Base-by-base conservation (phyloP, 306 rosid genomes). In the Spatholobus suberectus region DNA sequence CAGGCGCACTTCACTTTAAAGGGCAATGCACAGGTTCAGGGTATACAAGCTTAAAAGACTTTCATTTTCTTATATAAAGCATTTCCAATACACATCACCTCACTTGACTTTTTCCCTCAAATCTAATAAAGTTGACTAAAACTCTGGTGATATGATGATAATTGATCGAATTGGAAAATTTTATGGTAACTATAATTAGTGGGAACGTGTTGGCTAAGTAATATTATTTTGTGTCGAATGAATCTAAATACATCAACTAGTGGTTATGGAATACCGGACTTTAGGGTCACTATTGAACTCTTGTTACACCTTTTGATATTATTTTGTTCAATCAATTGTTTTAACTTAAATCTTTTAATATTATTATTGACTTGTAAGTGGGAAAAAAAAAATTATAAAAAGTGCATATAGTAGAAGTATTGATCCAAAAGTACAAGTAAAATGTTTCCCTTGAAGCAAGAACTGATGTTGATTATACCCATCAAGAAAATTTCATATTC, bases 401-500 rank as follows among this genome's bases (percentile, higher is more conserved):
- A 46, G 46, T 61, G 63, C 29, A 44, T 13, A 32, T 77, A 35
- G 47, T 55, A 65, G 14, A 65, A 29, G 49, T 62, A 46, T 18
- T 61, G 73, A 61, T 76, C 59, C 62, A 77, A 58, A 66, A 73
- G 52, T 46, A 65, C 51, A 32, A 61, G 35, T n/a, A 38, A 63
- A 40, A 82, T 38, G 41, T 23, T 63, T 63, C 24, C 32, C 58
- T 10, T 51, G 70, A 54, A 54, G 76, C 52, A 38, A 67, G 34
- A 82, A 76, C 15, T 38, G 65, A 32, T 40, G 47, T 65, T 81
- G 75, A 81, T 81, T 32, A 35, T 65, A 65, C 69, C 76, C 27
- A 29, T 59, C 44, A 74, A 82, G 34, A 52, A 51, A 81, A 24
- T 62, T 40, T 23, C 75, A 38, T 8, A 26, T 54, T 54, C 21